phyloP scores from a whole-genome alignment of 192 early-diverging fungal species.

The Linnemannia hyalina region DNA sequence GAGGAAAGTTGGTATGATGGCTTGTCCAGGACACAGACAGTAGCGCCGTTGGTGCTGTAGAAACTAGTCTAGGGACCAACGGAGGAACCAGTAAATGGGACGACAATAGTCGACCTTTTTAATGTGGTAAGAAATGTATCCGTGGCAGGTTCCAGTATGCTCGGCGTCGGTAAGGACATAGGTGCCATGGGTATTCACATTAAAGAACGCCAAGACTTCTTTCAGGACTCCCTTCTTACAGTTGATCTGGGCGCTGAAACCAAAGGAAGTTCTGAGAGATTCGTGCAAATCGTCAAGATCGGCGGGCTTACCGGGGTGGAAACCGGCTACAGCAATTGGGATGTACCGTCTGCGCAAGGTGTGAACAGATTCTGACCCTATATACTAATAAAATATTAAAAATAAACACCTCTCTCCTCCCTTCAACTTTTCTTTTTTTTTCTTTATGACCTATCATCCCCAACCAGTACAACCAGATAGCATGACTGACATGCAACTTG shows the following conservation, averaged over 20 bases:
- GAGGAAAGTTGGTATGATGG: slow-evolving; percentile 23
- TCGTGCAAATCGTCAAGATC: slow-evolving; percentile 54
- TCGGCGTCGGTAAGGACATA: slow-evolving; percentile 53
- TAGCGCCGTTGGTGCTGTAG: slow-evolving; percentile 26
- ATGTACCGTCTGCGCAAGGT: slow-evolving; percentile 67
- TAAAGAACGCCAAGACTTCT: slow-evolving; percentile 60
- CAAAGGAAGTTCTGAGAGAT: slow-evolving; percentile 58
- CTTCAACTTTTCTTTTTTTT: too few relatives aligned
- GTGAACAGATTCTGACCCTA: slow-evolving; percentile 67
- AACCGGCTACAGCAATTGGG: slow-evolving; percentile 60
- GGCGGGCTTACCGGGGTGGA: slow-evolving; percentile 62
- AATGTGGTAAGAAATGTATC: slow-evolving; percentile 32
- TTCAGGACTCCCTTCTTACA: slow-evolving; percentile 52
- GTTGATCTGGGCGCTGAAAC: slow-evolving; percentile 52
- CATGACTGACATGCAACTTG: too few relatives aligned
- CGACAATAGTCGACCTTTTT: slow-evolving; percentile 29
- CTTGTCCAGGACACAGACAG: slow-evolving; percentile 23
- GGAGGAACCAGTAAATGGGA: slow-evolving; percentile 19
- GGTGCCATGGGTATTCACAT: slow-evolving; percentile 48
- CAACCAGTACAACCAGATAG: too few relatives aligned
- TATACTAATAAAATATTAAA: too few relatives aligned
- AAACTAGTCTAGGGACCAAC: slow-evolving; percentile 19
- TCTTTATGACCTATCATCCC: too few relatives aligned
- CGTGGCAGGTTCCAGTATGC: slow-evolving; percentile 27
- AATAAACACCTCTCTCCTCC: too few relatives aligned